These are phyloP conservation scores for Apophysomyces elegans DNA, from an alignment of 371 early-diverging fungal species.

Conservation along the genomic window DNA sequence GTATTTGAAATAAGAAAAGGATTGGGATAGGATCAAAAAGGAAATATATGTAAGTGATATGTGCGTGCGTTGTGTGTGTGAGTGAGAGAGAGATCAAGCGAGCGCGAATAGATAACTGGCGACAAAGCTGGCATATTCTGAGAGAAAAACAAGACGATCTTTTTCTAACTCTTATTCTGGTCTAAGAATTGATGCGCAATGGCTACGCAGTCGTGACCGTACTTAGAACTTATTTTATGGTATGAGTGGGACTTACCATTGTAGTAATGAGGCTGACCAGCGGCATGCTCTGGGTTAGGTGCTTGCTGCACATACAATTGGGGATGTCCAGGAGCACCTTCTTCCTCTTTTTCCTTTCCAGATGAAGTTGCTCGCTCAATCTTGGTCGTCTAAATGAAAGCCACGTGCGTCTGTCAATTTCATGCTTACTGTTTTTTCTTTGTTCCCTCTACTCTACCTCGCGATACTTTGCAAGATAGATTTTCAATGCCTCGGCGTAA, in stretches of 20 bases:
- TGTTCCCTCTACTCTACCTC: conserved; percentile 56
- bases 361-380: conserved; percentile 56
- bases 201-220: neutral
- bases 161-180: conserved; percentile 6
- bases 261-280: conserved; percentile 3
- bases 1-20: neutral
- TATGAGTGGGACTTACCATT: neutral
- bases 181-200: conserved; percentile 6
- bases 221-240: neutral
- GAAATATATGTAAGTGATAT: conserved; percentile 1
- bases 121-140: conserved; percentile 29
- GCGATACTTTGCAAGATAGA: conserved; percentile 92
- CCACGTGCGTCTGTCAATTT: no score
- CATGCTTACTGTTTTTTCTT: no score
- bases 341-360: conserved; percentile 58
- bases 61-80: conserved; percentile 6
- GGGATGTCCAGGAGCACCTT: conserved; percentile 21
- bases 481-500: conserved; percentile 94
- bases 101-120: no score
- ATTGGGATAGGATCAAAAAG: neutral
- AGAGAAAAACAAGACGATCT: conserved; percentile 56
- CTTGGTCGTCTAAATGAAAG: conserved; percentile 53
- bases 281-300: conserved; percentile 4
- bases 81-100: neutral
- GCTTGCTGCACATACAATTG: conserved; percentile 28